Evolutionary conservation across 306 rosid genomes (phyloP), one percentile per base, ranked within the genome.

Genomic region (Vachellia collinsii): DNA sequence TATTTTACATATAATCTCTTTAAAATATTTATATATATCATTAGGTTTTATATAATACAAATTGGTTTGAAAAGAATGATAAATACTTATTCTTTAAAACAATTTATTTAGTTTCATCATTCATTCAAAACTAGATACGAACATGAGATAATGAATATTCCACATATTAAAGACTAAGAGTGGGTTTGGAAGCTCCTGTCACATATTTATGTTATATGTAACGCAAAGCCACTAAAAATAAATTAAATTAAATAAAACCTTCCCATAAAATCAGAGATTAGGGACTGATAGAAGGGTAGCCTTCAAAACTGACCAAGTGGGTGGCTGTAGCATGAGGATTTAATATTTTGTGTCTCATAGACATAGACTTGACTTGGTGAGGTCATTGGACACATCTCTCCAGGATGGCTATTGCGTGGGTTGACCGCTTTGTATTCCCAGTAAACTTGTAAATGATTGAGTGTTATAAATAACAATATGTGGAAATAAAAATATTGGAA

Each of bases 281-380:
- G 34, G 34, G 1, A 17, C 2, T 53, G 3, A 53, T 5, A 53
- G 61, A 53, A 53, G 61, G 23, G 34, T 8, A 56, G 5, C 6
- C 12, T 56, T n/a, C 1, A 54, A 19, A 11, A 11, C 8, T 54
- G 62, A 54, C 62, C 62, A n/a, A 54, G 12, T 54, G 29, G 62
- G 0, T 8, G 3, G 23, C 1, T 3, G 20, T 16, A 8, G 59
- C 59, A 0, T 10, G 4, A 19, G 23, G 11, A 19, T 19, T 53
- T 7, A 19, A 77, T 23, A 50, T 69, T 22, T 17, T 61, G 1
- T 69, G 3, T 41, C 65, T 34, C 80, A 79, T n/a, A n/a, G n/a
- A n/a, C 53, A 79, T 79, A 59, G 36, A 43, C 82, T 79, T 79
- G 84, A 79, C 86, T 75, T 48, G 64, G 78, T 8, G 4, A 56